Evolutionary conservation across 2,329 filamentous ascomycete species (phyloP).

Genomic region (Raffaelea ambrosiae): DNA sequence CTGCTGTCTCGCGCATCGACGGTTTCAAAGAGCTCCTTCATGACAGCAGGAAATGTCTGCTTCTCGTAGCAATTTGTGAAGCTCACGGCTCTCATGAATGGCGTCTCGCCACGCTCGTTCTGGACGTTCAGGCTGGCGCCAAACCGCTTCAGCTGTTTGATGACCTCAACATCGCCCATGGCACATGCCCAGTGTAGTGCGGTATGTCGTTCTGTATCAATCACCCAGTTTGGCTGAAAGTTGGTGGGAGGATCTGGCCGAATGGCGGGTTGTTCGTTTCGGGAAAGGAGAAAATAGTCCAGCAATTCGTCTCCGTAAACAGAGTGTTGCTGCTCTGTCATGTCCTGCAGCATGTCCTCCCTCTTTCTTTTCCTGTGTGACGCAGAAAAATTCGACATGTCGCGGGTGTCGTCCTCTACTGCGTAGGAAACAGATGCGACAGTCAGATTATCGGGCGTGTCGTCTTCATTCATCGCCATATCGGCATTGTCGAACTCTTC

Average conservation of each 20-base stretch:
- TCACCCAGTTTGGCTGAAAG: slow-evolving; percentile 84
- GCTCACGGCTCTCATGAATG: slow-evolving; percentile 86
- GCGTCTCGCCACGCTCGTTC: slow-evolving; percentile 73
- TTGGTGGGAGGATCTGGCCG: slow-evolving; percentile 73
- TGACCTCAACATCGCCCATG: slow-evolving; percentile 92
- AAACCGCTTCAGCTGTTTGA: slow-evolving; percentile 76
- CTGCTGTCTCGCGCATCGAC: slow-evolving; percentile 71
- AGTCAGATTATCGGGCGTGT: slow-evolving; percentile 75
- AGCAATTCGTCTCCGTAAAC: slow-evolving; percentile 88
- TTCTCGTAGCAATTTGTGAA: slow-evolving; percentile 98
- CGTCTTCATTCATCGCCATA: slow-evolving; percentile 60
- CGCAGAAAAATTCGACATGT: slow-evolving; percentile 56
- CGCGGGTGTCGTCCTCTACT: slow-evolving; percentile 71
- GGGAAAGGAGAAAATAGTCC: slow-evolving; percentile 89
- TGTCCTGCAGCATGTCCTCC: slow-evolving; percentile 51
- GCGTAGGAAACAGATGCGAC: slow-evolving; percentile 75
- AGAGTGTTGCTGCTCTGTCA: slow-evolving; percentile 74
- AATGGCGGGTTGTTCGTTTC: slow-evolving; percentile 64
- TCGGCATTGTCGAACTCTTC: slow-evolving; percentile 61
- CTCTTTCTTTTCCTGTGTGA: slow-evolving; percentile 70
- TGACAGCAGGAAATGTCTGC: slow-evolving; percentile 75
- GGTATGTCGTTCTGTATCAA: slow-evolving; percentile 87
- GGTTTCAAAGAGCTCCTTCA: slow-evolving; percentile 76
- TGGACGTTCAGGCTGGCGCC: slow-evolving; percentile 65
- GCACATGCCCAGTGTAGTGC: slow-evolving; percentile 95